Evolutionary conservation across 306 rosid species (phyloP).

Genomic region (Cucumis hystrix): DNA sequence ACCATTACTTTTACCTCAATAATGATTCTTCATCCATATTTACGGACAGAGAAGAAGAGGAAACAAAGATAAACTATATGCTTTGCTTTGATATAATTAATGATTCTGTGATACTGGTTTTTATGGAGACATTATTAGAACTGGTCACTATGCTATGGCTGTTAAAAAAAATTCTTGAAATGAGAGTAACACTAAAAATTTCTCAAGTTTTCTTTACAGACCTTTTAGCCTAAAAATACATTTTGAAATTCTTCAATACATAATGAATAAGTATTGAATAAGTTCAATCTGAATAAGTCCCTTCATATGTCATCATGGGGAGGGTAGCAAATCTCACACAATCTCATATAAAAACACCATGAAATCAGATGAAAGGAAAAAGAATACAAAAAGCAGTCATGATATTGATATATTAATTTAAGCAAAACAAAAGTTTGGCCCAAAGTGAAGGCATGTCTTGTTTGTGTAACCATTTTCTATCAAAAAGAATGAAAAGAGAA

Average conservation of each 20-base stretch:
- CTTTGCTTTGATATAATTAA: not conserved
- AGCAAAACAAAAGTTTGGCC: not conserved
- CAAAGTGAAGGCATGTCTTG: slow-evolving; percentile 2
- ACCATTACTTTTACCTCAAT: not conserved
- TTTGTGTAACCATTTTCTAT: not conserved
- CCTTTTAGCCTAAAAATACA: not conserved
- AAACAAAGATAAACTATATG: not conserved
- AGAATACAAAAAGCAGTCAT: slow-evolving; percentile 31
- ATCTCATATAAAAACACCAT: slow-evolving; percentile 42
- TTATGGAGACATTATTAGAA: not conserved
- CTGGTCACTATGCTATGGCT: not conserved
- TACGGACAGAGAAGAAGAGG: not conserved
- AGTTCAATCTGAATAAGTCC: slow-evolving; percentile 14
- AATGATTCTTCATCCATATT: slow-evolving; percentile 1
- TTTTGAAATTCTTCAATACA: not conserved
- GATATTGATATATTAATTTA: slow-evolving; percentile 1
- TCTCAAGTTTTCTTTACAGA: not conserved
- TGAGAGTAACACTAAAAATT: not conserved
- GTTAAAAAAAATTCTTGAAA: not conserved
- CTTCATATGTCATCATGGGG: slow-evolving; percentile 43
- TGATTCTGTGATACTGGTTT: not conserved
- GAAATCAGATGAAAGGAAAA: slow-evolving; percentile 22
- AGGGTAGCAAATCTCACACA: slow-evolving; percentile 38
- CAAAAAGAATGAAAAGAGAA: not conserved
- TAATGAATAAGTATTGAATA: no score